Percentiles rank a stretch among this genome's conserved stretches.
Evolutionary conservation across 305 asterid genomes (phyloP).

Genomic region (Fraxinus ornus): DNA sequence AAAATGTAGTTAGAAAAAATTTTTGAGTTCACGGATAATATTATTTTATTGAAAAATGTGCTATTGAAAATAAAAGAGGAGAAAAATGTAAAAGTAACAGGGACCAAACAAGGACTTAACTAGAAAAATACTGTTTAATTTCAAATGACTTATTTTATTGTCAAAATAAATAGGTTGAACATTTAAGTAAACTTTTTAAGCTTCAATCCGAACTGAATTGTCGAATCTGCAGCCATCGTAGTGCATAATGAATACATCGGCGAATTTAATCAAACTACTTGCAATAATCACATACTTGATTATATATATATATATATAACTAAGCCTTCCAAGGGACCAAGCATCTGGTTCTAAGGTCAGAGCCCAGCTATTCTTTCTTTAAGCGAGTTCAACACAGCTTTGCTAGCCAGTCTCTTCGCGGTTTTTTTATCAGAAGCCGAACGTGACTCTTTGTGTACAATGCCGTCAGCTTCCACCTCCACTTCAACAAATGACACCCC

Average conservation of each 20-base stretch:
- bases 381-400: conserved; percentile 44
- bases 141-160: background rate
- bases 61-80: background rate
- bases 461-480: conserved; percentile 62
- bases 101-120: background rate
- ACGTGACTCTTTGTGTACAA: conserved; percentile 25
- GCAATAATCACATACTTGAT: background rate
- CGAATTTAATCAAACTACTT: conserved; percentile 21
- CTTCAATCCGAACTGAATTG: background rate
- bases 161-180: background rate
- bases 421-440: conserved; percentile 35
- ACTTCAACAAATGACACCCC: conserved; percentile 37
- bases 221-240: conserved; percentile 58
- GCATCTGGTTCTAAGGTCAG: background rate
- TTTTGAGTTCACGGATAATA: background rate
- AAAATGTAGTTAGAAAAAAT: no score
- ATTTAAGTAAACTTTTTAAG: no score
- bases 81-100: background rate
- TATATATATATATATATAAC: background rate
- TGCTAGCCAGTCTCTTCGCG: conserved; percentile 56
- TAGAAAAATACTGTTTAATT: background rate
- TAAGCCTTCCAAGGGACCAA: background rate
- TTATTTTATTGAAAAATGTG: no score
- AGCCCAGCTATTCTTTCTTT: conserved; percentile 17
- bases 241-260: conserved; percentile 82